A percentile compares a stretch with the other conserved stretches of the same genome.
phyloP scores from a whole-genome alignment of 2,329 filamentous ascomycete genomes.

The Colletotrichum sublineola region DNA sequence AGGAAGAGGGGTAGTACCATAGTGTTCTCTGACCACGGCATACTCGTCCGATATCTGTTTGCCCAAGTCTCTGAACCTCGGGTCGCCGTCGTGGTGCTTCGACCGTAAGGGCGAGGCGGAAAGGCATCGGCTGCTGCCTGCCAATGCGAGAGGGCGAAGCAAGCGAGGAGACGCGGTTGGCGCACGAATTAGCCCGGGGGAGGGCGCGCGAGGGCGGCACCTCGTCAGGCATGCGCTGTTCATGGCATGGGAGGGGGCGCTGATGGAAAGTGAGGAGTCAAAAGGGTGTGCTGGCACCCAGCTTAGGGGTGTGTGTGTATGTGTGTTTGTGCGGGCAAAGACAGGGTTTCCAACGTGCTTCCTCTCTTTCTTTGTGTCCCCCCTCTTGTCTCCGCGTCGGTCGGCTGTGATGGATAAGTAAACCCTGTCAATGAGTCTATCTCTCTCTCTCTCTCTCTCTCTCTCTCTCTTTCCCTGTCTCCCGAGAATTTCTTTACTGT shows the following conservation, averaged over 20 bases:
- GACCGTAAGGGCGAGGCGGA: constrained; percentile 26
- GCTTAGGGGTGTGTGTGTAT: background rate
- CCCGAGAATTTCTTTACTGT: background rate
- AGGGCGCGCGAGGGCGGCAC: constrained; percentile 28
- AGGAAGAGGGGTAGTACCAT: constrained; percentile 52
- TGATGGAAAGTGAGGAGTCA: background rate
- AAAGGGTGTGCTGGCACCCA: background rate
- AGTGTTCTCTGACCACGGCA: constrained; percentile 59
- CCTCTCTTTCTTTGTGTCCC: background rate
- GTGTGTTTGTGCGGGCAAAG: background rate
- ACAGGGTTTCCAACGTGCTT: background rate
- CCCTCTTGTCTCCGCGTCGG: background rate
- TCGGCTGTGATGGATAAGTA: background rate
- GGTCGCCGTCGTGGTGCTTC: constrained; percentile 47
- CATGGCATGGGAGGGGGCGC: constrained; percentile 34
- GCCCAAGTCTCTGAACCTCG: constrained; percentile 57
- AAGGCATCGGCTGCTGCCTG: constrained; percentile 23
- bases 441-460: background rate
- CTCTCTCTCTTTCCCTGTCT: background rate
- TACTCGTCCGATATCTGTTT: constrained; percentile 62
- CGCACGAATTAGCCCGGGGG: constrained; percentile 20
- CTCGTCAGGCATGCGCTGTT: constrained; percentile 37
- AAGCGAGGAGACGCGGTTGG: constrained; percentile 39
- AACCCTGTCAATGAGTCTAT: background rate
- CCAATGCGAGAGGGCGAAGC: constrained; percentile 17